Evolutionary conservation across 257 asterid species (phyloP), one percentile per base, ranked within the genome.

Genomic region (Oldenlandia corymbosa): DNA sequence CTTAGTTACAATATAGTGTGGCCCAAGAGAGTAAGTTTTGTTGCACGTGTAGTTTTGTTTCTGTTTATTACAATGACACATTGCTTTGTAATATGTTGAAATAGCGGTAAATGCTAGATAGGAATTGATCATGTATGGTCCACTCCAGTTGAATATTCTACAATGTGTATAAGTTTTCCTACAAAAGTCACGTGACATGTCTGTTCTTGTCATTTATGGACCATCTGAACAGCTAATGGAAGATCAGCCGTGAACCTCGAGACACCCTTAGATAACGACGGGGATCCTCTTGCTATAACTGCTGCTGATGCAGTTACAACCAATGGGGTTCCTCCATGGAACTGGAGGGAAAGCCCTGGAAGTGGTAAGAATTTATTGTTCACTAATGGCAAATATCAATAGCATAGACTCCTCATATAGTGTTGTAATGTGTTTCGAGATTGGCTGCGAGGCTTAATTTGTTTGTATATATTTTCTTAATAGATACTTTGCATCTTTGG

Each of bases 271-370:
- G 96, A 91, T 78, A 92, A 84, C n/a, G 95, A 91, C 5, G 96
- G 88, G 28, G 95, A 79, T 64, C 98, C 96, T 67, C 94, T 91
- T 65, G 95, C 95, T 51, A 86, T 87, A 20, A 79, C 94, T 52
- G 84, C 96, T 43, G 85, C 92, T 43, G 96, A 88, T 64, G 90
- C 90, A 54, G 94, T 88, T 72, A 88, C 82, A 60, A 88, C 86
- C 43, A 73, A 83, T 69, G 96, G 92, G 50, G 88, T 71, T 72
- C 88, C 98, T 71, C 96, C 98, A 2, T 91, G 98, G 98, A 88
- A 79, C 61, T 91, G 98, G 98, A 83, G 94, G 76, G 96, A 76
- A 69, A 58, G 65, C 68, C 73, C 69, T 1, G 69, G 48, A 39
- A 53, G 45, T 58, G 71, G 73, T 58, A 68, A 50, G 68, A 36